These are phyloP conservation scores for Lithocarpus polystachyus DNA, from an alignment of 306 rosid species.

Conservation along the genomic window DNA sequence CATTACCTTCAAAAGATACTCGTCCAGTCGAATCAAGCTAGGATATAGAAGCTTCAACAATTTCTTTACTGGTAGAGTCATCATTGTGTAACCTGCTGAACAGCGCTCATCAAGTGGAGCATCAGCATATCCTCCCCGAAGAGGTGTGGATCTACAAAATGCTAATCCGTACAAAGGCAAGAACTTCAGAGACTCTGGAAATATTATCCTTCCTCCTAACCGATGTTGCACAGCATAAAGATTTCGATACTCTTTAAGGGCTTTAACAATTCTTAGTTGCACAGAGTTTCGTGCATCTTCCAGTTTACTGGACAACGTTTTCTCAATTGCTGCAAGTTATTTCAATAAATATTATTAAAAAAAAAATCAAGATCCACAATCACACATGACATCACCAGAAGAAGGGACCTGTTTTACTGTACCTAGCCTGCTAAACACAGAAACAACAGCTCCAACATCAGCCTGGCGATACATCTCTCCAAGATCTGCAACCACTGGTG, in stretches of 20 bases:
- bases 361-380: slow-evolving; percentile 29
- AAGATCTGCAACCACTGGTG: slow-evolving; percentile 88
- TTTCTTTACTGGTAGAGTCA: slow-evolving; percentile 74
- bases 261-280: slow-evolving; percentile 81
- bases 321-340: slow-evolving; percentile 81
- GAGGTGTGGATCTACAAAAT: slow-evolving; percentile 73
- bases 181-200: slow-evolving; percentile 82
- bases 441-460: slow-evolving; percentile 87
- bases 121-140: slow-evolving; percentile 89
- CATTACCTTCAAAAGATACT: slow-evolving; percentile 71
- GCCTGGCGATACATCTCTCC: slow-evolving; percentile 91
- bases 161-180: slow-evolving; percentile 87
- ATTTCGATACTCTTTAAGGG: slow-evolving; percentile 83
- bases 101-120: slow-evolving; percentile 85
- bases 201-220: slow-evolving; percentile 88
- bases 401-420: slow-evolving; percentile 20
- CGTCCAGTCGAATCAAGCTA: slow-evolving; percentile 76
- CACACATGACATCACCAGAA: slow-evolving; percentile 12
- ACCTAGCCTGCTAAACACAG: slow-evolving; percentile 88
- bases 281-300: slow-evolving; percentile 86
- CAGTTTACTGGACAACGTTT: slow-evolving; percentile 75
- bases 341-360: slow-evolving; percentile 21
- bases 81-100: slow-evolving; percentile 78
- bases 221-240: slow-evolving; percentile 96
- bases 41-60: slow-evolving; percentile 91